Conservation (phyloP, 345 rosid genomes). For the Mangifera indica region DNA sequence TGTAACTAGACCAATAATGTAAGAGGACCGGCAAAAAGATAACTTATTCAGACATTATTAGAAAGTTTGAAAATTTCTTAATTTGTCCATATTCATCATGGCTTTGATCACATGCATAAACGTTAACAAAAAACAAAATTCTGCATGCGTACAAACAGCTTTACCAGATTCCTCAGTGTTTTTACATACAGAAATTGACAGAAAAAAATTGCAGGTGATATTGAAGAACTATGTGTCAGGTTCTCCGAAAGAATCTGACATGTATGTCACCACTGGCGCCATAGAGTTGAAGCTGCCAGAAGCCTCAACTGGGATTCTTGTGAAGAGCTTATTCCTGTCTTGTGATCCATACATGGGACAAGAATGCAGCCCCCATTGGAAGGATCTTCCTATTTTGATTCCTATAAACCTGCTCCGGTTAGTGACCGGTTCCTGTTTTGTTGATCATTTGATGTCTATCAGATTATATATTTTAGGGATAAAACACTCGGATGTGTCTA, state of each 20-base stretch:
- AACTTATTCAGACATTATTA: no score
- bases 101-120: neutral
- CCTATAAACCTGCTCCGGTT: conserved; percentile 36
- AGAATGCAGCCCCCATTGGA: conserved; percentile 33
- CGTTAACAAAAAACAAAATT: neutral
- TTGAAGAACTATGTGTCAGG: conserved; percentile 30
- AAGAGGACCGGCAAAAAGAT: neutral
- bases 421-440: neutral
- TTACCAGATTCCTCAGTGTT: no score
- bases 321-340: conserved; percentile 51
- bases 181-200: neutral
- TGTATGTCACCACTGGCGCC: conserved; percentile 19
- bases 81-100: neutral
- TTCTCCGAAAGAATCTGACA: conserved; percentile 33
- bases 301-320: conserved; percentile 22
- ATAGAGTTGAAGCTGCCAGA: conserved; percentile 25
- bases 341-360: conserved; percentile 59
- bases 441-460: no score
- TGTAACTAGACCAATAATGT: neutral
- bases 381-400: no score
- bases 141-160: neutral
- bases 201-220: conserved; percentile 37
- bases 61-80: neutral
- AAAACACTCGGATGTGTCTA: no score
- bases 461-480: no score